phyloP scores from a whole-genome alignment of 768 basidiomycete genomes.

The Boletus rufocinnamomeus region DNA sequence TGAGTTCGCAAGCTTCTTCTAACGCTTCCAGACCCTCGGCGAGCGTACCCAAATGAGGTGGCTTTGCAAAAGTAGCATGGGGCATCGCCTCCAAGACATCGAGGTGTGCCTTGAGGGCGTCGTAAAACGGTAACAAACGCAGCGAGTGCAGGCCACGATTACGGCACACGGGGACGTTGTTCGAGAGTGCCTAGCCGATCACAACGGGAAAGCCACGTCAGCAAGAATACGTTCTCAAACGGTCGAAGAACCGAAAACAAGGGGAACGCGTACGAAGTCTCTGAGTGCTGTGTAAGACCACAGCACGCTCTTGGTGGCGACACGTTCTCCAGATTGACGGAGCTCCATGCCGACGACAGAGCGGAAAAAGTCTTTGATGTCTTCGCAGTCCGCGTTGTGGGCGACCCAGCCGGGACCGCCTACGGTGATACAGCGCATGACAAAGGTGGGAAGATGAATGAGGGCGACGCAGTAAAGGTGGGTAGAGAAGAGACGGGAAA shows the following conservation, averaged over 20 bases:
- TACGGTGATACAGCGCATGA: conserved; percentile 62
- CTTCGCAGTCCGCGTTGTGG: conserved; percentile 64
- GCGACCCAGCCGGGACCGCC: conserved; percentile 71
- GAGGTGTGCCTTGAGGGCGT: conserved; percentile 61
- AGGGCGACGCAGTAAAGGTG: conserved; percentile 65
- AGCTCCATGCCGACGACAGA: conserved; percentile 74
- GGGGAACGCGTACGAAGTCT: conserved; percentile 60
- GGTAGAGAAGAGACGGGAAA: conserved; percentile 72
- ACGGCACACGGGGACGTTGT: conserved; percentile 64
- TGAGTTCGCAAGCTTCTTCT: conserved; percentile 64
- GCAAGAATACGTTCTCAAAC: background rate
- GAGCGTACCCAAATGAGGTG: conserved; percentile 62
- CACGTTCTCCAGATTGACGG: conserved; percentile 74
- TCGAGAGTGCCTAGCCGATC: conserved; percentile 59
- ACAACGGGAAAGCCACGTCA: conserved; percentile 4
- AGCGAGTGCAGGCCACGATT: conserved; percentile 68
- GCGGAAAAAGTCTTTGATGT: conserved; percentile 74
- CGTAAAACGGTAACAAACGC: conserved; percentile 60
- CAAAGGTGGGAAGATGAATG: conserved; percentile 65
- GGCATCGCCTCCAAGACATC: conserved; percentile 61
- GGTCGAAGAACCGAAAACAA: background rate
- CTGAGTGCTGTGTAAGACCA: conserved; percentile 79
- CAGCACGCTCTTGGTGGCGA: conserved; percentile 76
- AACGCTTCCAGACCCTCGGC: conserved; percentile 60
- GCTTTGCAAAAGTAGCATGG: conserved; percentile 59